Evolutionary conservation across 148 eudicot species (phyloP).

Genomic region (Cornus suecica): DNA sequence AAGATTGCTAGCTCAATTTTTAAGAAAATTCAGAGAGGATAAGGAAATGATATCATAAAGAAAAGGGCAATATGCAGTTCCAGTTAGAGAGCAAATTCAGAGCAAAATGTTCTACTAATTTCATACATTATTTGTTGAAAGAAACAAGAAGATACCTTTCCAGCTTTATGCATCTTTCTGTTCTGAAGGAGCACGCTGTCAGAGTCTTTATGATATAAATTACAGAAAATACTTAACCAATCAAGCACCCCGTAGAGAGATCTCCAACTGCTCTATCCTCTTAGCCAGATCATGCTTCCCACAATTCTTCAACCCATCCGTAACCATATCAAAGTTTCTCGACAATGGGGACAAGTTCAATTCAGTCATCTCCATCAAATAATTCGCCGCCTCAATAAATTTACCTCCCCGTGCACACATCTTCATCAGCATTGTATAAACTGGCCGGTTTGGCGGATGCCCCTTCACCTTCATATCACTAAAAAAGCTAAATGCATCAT

Average conservation of each 20-base stretch:
- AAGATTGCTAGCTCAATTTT: too few species aligned
- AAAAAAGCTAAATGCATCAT: slow-evolving; percentile 88
- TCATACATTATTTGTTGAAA: too few species aligned
- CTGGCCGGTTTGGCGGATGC: slow-evolving; percentile 81
- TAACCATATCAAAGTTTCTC: slow-evolving; percentile 83
- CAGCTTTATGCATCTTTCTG: not conserved
- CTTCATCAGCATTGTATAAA: slow-evolving; percentile 85
- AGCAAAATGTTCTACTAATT: too few species aligned
- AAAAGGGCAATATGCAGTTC: too few species aligned
- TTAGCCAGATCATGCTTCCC: slow-evolving; percentile 93
- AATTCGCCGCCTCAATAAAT: slow-evolving; percentile 88
- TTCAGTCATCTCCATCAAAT: slow-evolving; percentile 96
- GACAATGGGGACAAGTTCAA: slow-evolving; percentile 64
- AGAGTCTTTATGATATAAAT: not conserved
- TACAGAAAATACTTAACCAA: not conserved
- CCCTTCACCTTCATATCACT: slow-evolving; percentile 91
- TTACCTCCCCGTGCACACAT: slow-evolving; percentile 89
- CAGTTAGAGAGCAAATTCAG: too few species aligned
- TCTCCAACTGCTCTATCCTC: slow-evolving; percentile 81
- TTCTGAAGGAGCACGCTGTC: not conserved
- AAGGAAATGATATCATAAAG: too few species aligned
- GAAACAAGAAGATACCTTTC: not conserved
- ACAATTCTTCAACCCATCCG: slow-evolving; percentile 89
- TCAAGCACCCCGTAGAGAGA: slow-evolving; percentile 67
- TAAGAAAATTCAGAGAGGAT: too few species aligned